Evolutionary conservation across 371 early-diverging fungal species (phyloP), one percentile per base, ranked within the genome.

Genomic region (Enterospora canceri): DNA sequence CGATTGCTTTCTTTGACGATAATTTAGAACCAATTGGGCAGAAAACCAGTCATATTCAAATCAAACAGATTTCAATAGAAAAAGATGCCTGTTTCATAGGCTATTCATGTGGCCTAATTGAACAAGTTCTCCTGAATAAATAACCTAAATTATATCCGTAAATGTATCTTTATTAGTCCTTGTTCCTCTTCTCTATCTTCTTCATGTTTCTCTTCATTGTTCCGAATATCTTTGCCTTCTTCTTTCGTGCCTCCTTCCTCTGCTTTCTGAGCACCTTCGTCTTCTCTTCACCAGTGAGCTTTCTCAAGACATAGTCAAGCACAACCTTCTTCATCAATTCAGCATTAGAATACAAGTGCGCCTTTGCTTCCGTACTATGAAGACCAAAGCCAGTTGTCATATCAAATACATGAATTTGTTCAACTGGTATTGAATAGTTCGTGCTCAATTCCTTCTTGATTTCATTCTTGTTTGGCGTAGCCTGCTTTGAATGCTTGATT

Each of bases 171-270:
- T 61, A 49, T 55, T 61, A 51, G 24, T 61, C 50, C 50, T 77
- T 63, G 61, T 69, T 71, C 67, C 68, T 72, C 62, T 66, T 75
- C 31, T 53, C 62, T 4, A 73, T 76, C 62, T 75, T 78, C 65
- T 67, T 68, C 67, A 66, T 63, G 49, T 57, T 59, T 21, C 71
- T 68, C 62, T 51, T 68, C 12, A 71, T 28, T 46, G 78, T 75
- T 57, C 78, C 78, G 66, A 75, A 73, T 46, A 73, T 73, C 72
- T 78, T 78, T 55, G 65, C 62, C 50, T 55, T 66, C 65, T 78
- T 75, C 67, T 71, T 76, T 62, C 76, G 72, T 30, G 70, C 73
- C 23, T 75, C 72, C 66, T 78, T 78, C 58, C 72, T 75, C 18
- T 69, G 29, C 46, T 67, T 75, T 59, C 78, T 73, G 5, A 71